Percentiles rank a stretch among this genome's conserved stretches.
These are phyloP conservation scores for Cystobasidiopsis lactophilus DNA, from an alignment of 768 basidiomycete genomes.

Conservation along the genomic window DNA sequence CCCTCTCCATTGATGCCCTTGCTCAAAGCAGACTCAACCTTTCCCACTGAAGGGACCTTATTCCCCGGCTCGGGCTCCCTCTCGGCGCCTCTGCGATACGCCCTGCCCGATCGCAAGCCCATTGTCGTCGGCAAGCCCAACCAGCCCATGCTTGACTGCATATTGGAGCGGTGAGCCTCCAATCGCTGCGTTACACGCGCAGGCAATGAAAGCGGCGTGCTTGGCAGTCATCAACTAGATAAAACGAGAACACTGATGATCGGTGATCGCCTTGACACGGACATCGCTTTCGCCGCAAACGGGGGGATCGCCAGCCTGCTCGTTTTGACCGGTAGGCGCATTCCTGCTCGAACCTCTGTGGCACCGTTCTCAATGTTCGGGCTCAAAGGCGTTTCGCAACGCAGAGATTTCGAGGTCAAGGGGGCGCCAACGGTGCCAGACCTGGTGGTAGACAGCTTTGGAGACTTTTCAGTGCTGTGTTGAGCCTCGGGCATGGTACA, in stretches of 20 bases:
- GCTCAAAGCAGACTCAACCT: constrained; percentile 46
- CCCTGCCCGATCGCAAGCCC: constrained; percentile 42
- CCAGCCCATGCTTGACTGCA: constrained; percentile 75
- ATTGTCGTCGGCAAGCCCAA: constrained; percentile 77
- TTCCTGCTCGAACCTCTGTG: background rate
- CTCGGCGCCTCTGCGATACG: constrained; percentile 56
- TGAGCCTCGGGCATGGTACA: no score
- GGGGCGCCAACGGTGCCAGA: constrained; percentile 52
- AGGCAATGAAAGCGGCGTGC: background rate
- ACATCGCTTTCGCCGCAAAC: constrained; percentile 75
- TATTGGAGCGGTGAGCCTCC: constrained; percentile 43
- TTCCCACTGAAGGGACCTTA: constrained; percentile 40
- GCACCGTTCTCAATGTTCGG: background rate
- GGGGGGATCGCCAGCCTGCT: constrained; percentile 71
- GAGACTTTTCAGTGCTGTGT: no score
- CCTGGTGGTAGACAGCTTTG: constrained; percentile 58
- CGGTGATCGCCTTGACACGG: constrained; percentile 84
- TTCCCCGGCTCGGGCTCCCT: constrained; percentile 64
- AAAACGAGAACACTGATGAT: constrained; percentile 77
- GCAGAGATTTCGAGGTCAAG: constrained; percentile 48
- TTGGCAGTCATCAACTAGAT: constrained; percentile 56
- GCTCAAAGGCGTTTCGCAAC: constrained; percentile 47
- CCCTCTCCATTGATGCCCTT: background rate
- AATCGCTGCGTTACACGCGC: background rate
- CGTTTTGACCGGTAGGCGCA: constrained; percentile 57